Conservation (phyloP, 352 stramenopile genomes). For the Pythium apleroticum region DNA sequence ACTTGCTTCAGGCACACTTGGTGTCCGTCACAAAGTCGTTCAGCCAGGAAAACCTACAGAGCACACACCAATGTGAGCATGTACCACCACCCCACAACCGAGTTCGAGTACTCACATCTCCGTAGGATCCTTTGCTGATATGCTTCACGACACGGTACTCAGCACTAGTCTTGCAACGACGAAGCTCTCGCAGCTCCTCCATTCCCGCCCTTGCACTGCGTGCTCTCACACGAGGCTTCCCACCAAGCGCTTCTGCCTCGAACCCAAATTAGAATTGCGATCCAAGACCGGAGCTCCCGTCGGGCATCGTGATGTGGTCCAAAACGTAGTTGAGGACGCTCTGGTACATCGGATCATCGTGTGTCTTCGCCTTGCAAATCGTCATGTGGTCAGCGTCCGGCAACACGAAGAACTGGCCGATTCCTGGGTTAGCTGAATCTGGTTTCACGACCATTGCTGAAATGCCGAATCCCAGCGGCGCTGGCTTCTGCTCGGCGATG, state of each 20-base stretch:
- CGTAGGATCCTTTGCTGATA: constrained; percentile 53
- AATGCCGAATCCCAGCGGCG: constrained; percentile 67
- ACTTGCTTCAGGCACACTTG: constrained; percentile 62
- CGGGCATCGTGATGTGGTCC: constrained; percentile 4
- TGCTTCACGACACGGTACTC: constrained; percentile 35
- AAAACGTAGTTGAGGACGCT: constrained; percentile 27
- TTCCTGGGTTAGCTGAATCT: constrained; percentile 68
- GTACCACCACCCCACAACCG: neutral
- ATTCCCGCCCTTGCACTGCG: no score
- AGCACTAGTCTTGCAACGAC: constrained; percentile 9
- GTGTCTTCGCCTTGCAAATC: constrained; percentile 80
- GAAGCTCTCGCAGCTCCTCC: neutral
- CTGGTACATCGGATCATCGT: constrained; percentile 64
- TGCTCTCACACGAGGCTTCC: no score
- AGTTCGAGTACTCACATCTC: constrained; percentile 40
- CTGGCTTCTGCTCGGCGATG: constrained; percentile 55
- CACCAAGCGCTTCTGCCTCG: no score
- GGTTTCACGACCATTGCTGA: constrained; percentile 77
- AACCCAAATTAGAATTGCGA: neutral
- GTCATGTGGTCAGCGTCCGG: constrained; percentile 79
- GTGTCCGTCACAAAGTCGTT: constrained; percentile 25
- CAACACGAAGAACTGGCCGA: constrained; percentile 68
- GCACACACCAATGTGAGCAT: neutral
- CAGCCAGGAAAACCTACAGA: constrained; percentile 49
- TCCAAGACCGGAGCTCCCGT: neutral